Evolutionary conservation across 2,329 filamentous ascomycete species (phyloP), one percentile per base, ranked within the genome.

Genomic region (Karstenula rhodostoma): DNA sequence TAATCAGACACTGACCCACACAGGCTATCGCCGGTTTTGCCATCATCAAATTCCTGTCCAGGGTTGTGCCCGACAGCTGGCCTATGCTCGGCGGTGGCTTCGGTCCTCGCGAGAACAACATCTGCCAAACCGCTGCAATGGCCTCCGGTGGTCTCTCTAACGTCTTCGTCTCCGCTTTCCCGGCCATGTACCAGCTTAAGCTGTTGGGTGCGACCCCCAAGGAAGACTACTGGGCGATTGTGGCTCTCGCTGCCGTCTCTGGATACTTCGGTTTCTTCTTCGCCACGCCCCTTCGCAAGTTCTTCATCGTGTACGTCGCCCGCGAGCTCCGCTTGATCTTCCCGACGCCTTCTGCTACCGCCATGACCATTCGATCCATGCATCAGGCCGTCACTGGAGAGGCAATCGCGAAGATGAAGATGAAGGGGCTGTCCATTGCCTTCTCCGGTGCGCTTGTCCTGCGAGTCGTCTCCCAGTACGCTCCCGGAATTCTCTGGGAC

Each of bases 241-340:
- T 89, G 57, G 85, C 85, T 29, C 81, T 90, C 63, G 89, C 87
- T 2, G 79, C 87, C 46, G 84, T 88, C 12, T 86, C 85, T 60
- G 86, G 84, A 10, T 88, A 88, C 77, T 89, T 89, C 72, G 88
- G 88, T 4, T 82, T 89, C 61, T 87, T 87, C 73, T 87, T 88
- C 65, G 84, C 85, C 51, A 87, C 86, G 0, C 86, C 87, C 8
- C 81, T 89, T 22, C 85, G 88, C 59, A 89, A 88, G 70, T 90
- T 90, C 79, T 90, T 89, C 79, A 85, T 90, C 73, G 85, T 90
- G 73, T 86, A 88, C 60, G 85, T 89, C 13, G 86, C 86, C 3
- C 81, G 86, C 10, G 86, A 89, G 74, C 77, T 88, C 33, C 83
- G 82, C 58, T 80, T 89, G 47, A 81, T 88, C 58, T 89, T 88